A percentile compares a stretch with the other conserved stretches of the same genome.
phyloP scores from a whole-genome alignment of 768 basidiomycete species.

The Lactifluus subvellereus region DNA sequence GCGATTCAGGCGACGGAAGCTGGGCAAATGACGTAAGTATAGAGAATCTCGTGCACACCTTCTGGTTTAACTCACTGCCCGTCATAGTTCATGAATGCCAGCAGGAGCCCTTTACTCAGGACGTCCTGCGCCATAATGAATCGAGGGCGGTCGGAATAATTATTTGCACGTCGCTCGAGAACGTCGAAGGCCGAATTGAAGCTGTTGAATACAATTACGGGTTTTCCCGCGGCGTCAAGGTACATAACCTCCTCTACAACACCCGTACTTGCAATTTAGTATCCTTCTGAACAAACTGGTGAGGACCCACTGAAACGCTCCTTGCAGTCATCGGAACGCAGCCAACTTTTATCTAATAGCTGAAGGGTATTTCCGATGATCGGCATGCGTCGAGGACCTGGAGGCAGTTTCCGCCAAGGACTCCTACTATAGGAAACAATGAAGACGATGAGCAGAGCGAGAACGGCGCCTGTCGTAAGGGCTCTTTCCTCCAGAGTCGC shows the following conservation, averaged over 20 bases:
- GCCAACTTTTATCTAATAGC: slow-evolving; percentile 1
- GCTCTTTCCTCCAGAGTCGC: not conserved
- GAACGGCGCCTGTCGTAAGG: not conserved
- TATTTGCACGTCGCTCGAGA: slow-evolving; percentile 27
- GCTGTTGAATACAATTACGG: slow-evolving; percentile 19
- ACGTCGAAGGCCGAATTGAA: slow-evolving; percentile 11
- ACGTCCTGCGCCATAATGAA: slow-evolving; percentile 14
- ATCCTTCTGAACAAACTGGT: too few species aligned
- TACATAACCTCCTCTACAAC: slow-evolving; percentile 23
- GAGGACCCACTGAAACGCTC: not conserved
- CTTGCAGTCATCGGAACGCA: slow-evolving; percentile 7
- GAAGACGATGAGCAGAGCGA: not conserved
- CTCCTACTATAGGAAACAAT: not conserved
- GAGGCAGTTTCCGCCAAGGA: slow-evolving; percentile 11
- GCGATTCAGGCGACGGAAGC: slow-evolving; percentile 33
- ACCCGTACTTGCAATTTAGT: not conserved
- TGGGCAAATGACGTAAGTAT: slow-evolving; percentile 2
- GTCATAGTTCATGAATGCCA: slow-evolving; percentile 1
- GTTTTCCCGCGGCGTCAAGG: slow-evolving; percentile 20
- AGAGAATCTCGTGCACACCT: not conserved
- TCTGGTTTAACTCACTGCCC: not conserved
- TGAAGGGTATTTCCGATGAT: slow-evolving; percentile 10
- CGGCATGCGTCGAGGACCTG: slow-evolving; percentile 1
- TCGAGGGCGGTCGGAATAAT: slow-evolving; percentile 29
- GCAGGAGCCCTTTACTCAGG: not conserved